Evolutionary conservation across 2,329 filamentous ascomycete genomes (phyloP), one percentile per base, ranked within the genome.

Genomic region (Pseudogymnoascus destructans): DNA sequence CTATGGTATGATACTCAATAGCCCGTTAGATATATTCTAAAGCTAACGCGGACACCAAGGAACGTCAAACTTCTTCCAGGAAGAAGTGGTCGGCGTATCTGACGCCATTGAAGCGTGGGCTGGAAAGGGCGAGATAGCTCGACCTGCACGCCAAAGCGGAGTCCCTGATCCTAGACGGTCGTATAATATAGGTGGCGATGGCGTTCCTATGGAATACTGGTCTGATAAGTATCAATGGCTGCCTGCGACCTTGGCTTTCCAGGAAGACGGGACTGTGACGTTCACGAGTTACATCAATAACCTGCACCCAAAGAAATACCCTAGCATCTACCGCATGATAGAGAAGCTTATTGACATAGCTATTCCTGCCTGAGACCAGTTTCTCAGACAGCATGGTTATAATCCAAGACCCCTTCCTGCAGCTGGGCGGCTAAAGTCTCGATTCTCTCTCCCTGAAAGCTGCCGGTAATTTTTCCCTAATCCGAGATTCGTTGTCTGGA

Each of bases 231-330:
- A 72, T 59, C 75, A 80, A 64, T 75, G 75, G 71, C 67, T 77
- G 4, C 73, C 74, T 2, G 65, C 67, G 3, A 70, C 76, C 57
- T 63, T 72, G n/a, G 60, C 69, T n/a, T 63, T 73, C 6, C 59
- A 61, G 42, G 54, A 59, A 13, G 59, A 63, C 23, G 64, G 62
- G 5, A 57, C 5, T 27, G 62, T 61, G 10, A 64, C 61, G 64
- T 66, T 75, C 54, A 66, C 64, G 3, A 71, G 70, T 32, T 75
- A 75, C 59, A 73, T 76, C 64, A 76, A 76, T 60, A 76, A 75
- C 58, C 65, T 76, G 5, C 73, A 75, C 59, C 74, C 74, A 0
- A 57, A 59, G 3, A 66, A 67, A 15, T 61, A 72, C 55, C 58
- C 58, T 5, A 57, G 66, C 1, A 60, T 75, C 3, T 76, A 75